These are phyloP conservation scores for Baorangia bicolor DNA, from an alignment of 768 basidiomycete species.

Conservation along the genomic window DNA sequence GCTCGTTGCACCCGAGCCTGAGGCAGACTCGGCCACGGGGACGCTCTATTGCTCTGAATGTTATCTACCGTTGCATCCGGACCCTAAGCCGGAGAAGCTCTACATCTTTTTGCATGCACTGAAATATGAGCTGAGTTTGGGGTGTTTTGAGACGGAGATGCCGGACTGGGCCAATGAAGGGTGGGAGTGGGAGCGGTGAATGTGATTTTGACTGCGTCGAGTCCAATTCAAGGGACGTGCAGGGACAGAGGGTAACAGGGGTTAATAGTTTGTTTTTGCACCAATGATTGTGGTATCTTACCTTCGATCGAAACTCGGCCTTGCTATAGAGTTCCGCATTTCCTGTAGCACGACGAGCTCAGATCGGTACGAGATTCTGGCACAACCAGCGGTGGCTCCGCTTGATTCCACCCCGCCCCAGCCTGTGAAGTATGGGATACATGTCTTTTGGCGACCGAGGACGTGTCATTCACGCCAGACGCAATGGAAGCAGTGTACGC, in stretches of 20 bases:
- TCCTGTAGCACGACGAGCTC: background rate
- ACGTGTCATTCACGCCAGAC: background rate
- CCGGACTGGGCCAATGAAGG: conserved; percentile 85
- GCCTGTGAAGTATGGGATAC: too few species aligned
- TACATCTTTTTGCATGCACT: conserved; percentile 96
- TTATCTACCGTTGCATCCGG: conserved; percentile 89
- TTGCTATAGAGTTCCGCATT: background rate
- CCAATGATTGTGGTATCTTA: too few species aligned
- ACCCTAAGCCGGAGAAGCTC: conserved; percentile 87
- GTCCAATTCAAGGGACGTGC: too few species aligned
- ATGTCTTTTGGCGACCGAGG: background rate
- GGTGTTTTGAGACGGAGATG: conserved; percentile 82
- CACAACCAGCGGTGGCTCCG: too few species aligned
- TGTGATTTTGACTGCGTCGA: background rate
- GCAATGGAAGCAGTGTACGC: background rate
- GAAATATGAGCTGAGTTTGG: conserved; percentile 78
- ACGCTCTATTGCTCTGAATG: conserved; percentile 83
- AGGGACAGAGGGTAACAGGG: too few species aligned
- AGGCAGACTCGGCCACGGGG: conserved; percentile 41
- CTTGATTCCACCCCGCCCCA: too few species aligned
- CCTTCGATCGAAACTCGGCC: background rate
- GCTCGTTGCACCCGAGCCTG: conserved; percentile 21
- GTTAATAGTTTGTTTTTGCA: too few species aligned
- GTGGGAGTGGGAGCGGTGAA: conserved; percentile 57
- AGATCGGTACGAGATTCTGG: too few species aligned